Conservation (phyloP, 106 monocot species). For the Gastrodia elata region DNA sequence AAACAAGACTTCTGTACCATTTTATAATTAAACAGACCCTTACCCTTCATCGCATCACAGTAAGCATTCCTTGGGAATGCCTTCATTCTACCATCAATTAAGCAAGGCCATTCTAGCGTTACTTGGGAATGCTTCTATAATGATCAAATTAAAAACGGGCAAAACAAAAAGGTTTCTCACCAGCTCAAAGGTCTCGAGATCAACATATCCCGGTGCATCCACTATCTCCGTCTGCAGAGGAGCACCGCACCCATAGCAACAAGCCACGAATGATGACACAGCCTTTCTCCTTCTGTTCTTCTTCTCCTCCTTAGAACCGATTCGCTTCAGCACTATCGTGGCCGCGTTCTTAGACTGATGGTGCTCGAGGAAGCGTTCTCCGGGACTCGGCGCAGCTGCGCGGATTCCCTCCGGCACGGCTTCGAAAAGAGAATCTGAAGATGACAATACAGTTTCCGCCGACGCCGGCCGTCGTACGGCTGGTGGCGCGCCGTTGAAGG, state of each 20-base stretch:
- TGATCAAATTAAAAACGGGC: background rate
- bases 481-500: constrained; percentile 18
- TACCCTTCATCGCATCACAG: no score
- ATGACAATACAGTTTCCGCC: background rate
- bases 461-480: constrained; percentile 11
- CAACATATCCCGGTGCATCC: constrained; percentile 80
- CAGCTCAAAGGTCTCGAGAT: constrained; percentile 65
- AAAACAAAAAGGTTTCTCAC: constrained; percentile 25
- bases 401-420: constrained; percentile 53
- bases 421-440: constrained; percentile 1
- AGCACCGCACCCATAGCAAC: constrained; percentile 94
- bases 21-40: no score
- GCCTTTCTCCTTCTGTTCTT: constrained; percentile 21
- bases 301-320: constrained; percentile 20
- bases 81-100: no score
- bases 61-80: no score
- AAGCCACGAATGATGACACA: constrained; percentile 17
- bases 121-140: background rate
- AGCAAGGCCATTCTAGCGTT: no score
- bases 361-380: constrained; percentile 63
- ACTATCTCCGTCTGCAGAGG: constrained; percentile 52
- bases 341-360: constrained; percentile 34
- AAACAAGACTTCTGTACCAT: no score
- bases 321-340: constrained; percentile 33
- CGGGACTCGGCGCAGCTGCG: constrained; percentile 84